phyloP scores from a whole-genome alignment of 257 asterid species.

The Solanum ossicruentum region DNA sequence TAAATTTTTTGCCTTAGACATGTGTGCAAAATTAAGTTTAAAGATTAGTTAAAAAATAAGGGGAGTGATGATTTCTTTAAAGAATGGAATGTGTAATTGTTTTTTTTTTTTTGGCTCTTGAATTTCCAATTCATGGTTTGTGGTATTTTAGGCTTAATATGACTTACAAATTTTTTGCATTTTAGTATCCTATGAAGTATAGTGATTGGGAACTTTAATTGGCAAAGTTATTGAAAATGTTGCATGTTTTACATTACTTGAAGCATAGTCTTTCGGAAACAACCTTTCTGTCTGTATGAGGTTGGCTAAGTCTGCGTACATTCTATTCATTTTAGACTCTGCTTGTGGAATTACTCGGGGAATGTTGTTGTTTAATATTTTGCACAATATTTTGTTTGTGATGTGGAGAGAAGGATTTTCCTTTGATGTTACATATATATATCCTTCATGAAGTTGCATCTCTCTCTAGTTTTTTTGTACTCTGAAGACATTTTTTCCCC shows the following conservation, averaged over 20 bases:
- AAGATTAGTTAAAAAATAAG: too few relatives aligned
- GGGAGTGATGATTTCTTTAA: not conserved
- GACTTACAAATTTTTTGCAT: not conserved
- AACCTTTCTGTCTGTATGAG: not conserved
- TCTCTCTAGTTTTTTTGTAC: not conserved
- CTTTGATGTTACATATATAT: not conserved
- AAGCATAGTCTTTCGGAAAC: not conserved
- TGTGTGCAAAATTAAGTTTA: not conserved
- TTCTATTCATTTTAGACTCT: not conserved
- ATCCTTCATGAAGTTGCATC: not conserved
- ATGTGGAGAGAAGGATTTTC: not conserved
- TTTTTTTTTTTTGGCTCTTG: not conserved
- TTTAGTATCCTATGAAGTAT: not conserved
- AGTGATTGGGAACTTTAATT: not conserved
- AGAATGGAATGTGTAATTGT: not conserved
- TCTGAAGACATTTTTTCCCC: not conserved
- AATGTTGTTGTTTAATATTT: not conserved
- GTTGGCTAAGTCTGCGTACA: not conserved
- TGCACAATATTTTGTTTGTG: not conserved
- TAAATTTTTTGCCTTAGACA: too few relatives aligned
- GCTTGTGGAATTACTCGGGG: not conserved
- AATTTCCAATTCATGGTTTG: not conserved
- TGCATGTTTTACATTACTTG: not conserved
- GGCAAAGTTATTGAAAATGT: not conserved
- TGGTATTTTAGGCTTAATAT: not conserved